Evolutionary conservation across 768 basidiomycete genomes (phyloP), one percentile per base, ranked within the genome.

Genomic region (Panellus pusillus): DNA sequence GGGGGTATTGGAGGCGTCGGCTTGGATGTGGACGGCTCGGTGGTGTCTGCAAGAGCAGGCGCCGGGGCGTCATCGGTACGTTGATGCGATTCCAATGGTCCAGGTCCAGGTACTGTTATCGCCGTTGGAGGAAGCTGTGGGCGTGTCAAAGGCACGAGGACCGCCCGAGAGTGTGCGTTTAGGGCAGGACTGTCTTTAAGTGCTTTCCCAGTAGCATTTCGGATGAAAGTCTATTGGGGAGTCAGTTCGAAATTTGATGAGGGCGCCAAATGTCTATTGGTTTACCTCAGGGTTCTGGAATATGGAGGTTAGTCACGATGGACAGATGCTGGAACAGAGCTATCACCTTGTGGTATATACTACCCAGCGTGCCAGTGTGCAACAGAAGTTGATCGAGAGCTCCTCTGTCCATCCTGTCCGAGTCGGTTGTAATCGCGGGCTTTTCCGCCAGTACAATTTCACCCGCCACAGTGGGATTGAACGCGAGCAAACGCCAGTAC

Each of bases 401-500:
- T 15, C 93, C 93, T 62, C 95, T 84, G 64, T 98, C 96, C 93
- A 99, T 97, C 50, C 93, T 78, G 65, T 99, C 97, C 4, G 94
- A 92, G 68, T 98, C 96, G 2, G 93, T 98, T n/a, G 93, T 95
- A 60, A 99, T 98, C 2, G 93, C 79, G 28, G 97, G 97, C 64
- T 97, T 97, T 62, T 94, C 92, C 14, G 91, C 79, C 17, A 98
- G 78, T 32, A 98, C 95, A 58, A 98, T 89, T 60, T 93, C 89
- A 36, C 87, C 82, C 7, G 97, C 95, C 0, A 87, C 87, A 8
- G 86, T 74, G 2, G 95, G 93, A 66, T 97, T 93, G 63, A 93
- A 87, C 9, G 96, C 95, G 41, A 98, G 80, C 73, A 99, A 79
- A 36, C 97, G 86, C 97, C 97, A 99, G 72, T 98, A 99, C 90